A percentile compares a stretch with the other conserved stretches of the same genome.
Conservation (phyloP, 1,284 basidiomycete genomes). For the Tilletia caries region DNA sequence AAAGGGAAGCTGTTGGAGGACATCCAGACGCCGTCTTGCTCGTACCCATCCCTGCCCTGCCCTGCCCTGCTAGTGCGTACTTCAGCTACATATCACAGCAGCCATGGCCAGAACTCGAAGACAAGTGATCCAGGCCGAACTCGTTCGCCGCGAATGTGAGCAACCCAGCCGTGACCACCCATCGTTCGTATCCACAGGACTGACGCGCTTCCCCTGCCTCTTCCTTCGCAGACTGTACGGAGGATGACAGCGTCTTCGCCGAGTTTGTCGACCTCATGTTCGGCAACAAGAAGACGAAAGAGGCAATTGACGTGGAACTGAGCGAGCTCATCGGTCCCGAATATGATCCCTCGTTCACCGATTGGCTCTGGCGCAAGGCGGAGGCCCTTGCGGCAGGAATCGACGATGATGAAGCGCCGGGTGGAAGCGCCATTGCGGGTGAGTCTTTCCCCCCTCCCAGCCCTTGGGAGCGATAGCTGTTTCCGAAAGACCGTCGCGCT, state of each 20-base stretch:
- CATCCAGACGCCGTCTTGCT: no score
- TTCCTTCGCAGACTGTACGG: conserved; percentile 14
- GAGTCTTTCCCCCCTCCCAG: no score
- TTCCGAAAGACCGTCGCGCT: no score
- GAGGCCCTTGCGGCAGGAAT: conserved; percentile 12
- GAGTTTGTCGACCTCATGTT: conserved; percentile 54
- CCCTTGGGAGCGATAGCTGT: no score
- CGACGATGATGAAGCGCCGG: background rate
- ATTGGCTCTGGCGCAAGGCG: conserved; percentile 40
- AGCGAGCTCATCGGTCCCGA: conserved; percentile 45
- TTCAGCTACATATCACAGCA: background rate
- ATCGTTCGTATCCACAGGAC: background rate
- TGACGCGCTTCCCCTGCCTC: background rate
- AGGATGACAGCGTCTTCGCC: conserved; percentile 24
- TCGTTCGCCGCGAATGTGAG: conserved; percentile 35
- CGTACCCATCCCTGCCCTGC: no score
- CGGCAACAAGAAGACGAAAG: conserved; percentile 45
- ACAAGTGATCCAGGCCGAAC: conserved; percentile 31
- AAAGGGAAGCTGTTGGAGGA: no score
- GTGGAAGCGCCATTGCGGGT: background rate
- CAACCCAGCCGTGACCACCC: conserved; percentile 25
- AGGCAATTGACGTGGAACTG: conserved; percentile 45
- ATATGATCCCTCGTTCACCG: conserved; percentile 36
- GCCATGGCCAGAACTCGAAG: conserved; percentile 1
- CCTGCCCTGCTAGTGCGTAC: no score